A percentile compares a stretch with the other conserved stretches of the same genome.
These are phyloP conservation scores for Erodium texanum DNA, from an alignment of 441 rosid species.

Conservation along the genomic window DNA sequence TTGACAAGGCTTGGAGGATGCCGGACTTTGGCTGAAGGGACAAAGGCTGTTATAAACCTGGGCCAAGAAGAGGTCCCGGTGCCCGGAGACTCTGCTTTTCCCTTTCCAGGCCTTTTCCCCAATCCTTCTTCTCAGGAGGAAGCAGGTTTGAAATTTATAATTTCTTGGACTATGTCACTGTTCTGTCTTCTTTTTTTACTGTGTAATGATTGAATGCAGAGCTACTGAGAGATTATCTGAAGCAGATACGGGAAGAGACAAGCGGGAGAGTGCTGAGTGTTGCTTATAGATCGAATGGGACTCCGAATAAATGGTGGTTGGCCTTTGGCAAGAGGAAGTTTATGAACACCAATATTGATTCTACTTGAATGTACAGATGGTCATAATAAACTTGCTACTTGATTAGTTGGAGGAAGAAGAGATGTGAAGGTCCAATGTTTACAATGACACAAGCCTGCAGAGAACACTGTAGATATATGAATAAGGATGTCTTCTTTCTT, in stretches of 20 bases:
- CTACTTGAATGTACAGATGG: too few species aligned
- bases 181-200: too few species aligned
- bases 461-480: too few species aligned
- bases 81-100: slow-evolving; percentile 85
- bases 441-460: too few species aligned
- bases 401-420: too few species aligned
- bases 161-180: too few species aligned
- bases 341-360: slow-evolving; percentile 68
- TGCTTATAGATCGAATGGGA: slow-evolving; percentile 85
- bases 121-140: slow-evolving; percentile 58
- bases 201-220: slow-evolving; percentile 37
- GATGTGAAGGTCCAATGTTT: too few species aligned
- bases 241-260: slow-evolving; percentile 92
- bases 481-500: too few species aligned
- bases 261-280: slow-evolving; percentile 84
- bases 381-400: too few species aligned
- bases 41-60: slow-evolving; percentile 82
- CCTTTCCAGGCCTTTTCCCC: slow-evolving; percentile 77
- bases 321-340: slow-evolving; percentile 77
- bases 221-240: slow-evolving; percentile 73
- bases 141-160: slow-evolving; percentile 40
- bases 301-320: slow-evolving; percentile 39
- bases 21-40: slow-evolving; percentile 93
- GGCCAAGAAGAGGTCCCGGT: slow-evolving; percentile 83
- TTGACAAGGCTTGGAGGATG: slow-evolving; percentile 88